Conservation (phyloP, 352 stramenopile genomes). For the Pythium brachiatum region DNA sequence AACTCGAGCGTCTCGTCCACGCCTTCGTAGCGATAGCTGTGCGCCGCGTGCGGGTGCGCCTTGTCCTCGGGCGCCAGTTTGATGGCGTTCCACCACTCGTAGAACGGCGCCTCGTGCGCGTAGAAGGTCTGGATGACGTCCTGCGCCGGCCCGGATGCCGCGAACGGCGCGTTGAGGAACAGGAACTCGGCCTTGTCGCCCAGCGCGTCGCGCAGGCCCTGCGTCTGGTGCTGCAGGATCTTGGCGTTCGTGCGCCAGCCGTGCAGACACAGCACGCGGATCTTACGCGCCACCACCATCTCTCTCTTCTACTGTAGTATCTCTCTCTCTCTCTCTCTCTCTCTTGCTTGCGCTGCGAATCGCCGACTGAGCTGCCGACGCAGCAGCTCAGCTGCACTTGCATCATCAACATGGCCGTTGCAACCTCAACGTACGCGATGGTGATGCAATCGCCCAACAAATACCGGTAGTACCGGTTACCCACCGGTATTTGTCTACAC, state of each 20-base stretch:
- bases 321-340: background rate
- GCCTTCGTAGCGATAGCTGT: conserved; percentile 53
- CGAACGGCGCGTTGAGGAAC: conserved; percentile 65
- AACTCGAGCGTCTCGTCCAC: conserved; percentile 64
- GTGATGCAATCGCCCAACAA: background rate
- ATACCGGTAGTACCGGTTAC: conserved; percentile 4
- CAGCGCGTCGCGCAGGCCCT: conserved; percentile 54
- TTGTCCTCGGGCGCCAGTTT: conserved; percentile 27
- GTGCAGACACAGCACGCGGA: conserved; percentile 78
- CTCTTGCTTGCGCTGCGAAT: background rate
- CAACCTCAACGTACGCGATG: background rate
- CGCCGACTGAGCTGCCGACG: background rate
- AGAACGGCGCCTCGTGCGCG: conserved; percentile 53
- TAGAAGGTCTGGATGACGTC: conserved; percentile 65
- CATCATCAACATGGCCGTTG: background rate
- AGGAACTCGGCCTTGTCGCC: conserved; percentile 53
- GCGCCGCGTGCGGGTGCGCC: conserved; percentile 14
- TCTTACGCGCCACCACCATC: conserved; percentile 24
- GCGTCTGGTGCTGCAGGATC: conserved; percentile 58
- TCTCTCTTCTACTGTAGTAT: too few species aligned
- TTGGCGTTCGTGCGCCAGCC: conserved; percentile 73
- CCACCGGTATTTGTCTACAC: background rate
- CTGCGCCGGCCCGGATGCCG: conserved; percentile 48
- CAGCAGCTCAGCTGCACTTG: background rate
- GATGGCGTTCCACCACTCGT: conserved; percentile 78